These are phyloP conservation scores for Penicillium roqueforti DNA, from an alignment of 495 filamentous ascomycete species.

Conservation along the genomic window DNA sequence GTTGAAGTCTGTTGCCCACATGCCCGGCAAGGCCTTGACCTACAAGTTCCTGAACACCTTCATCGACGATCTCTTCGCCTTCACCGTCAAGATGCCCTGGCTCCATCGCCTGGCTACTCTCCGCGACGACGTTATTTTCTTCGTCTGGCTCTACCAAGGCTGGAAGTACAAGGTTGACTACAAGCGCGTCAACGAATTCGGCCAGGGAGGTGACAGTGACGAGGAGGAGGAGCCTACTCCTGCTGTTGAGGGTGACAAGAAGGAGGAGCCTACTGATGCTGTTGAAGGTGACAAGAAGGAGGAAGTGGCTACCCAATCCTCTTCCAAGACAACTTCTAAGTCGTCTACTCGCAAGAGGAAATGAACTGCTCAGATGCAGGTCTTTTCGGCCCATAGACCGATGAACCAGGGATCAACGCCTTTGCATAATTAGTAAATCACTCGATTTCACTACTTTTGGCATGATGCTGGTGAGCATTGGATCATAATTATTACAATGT, in stretches of 20 bases:
- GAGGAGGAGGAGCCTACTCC: constrained; percentile 53
- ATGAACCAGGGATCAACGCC: not conserved
- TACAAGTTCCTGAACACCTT: constrained; percentile 91
- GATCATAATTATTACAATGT: not conserved
- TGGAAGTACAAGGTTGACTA: constrained; percentile 93
- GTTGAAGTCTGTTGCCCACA: constrained; percentile 93
- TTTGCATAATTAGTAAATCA: not conserved
- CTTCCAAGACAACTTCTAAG: constrained; percentile 32
- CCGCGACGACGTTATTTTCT: constrained; percentile 96
- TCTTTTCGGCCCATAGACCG: not conserved
- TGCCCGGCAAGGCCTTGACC: constrained; percentile 92
- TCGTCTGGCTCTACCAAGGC: constrained; percentile 94
- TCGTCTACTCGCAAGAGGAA: constrained; percentile 41
- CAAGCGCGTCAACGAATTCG: constrained; percentile 93
- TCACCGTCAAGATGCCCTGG: constrained; percentile 98
- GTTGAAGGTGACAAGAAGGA: constrained; percentile 38
- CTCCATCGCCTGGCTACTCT: constrained; percentile 92
- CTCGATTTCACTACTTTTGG: not conserved
- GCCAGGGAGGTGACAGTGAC: constrained; percentile 88
- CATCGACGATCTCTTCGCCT: constrained; percentile 88
- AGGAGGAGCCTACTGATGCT: constrained; percentile 46
- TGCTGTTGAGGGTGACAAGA: constrained; percentile 36
- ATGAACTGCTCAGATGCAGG: constrained; percentile 18
- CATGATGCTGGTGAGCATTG: not conserved
- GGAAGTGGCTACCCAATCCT: constrained; percentile 24